Evolutionary conservation across 805 yeast genomes (phyloP).

Genomic region (Saccharomycopsis schoenii): DNA sequence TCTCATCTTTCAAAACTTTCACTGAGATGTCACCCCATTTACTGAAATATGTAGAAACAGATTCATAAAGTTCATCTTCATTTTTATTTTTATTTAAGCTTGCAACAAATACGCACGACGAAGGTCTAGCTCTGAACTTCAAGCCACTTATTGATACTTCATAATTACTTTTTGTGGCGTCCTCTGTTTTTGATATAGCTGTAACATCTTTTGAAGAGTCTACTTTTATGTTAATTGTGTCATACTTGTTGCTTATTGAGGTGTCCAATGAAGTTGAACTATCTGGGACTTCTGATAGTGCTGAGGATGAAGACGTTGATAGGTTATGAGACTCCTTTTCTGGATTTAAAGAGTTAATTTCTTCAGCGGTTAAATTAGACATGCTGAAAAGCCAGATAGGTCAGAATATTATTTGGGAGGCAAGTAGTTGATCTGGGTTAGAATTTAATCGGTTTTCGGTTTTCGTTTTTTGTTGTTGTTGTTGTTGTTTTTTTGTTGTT

Average conservation of each 20-base stretch:
- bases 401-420: too few species aligned
- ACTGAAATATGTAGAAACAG: constrained; percentile 59
- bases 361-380: neutral
- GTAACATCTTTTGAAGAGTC: neutral
- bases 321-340: neutral
- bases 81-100: constrained; percentile 54
- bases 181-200: neutral
- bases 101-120: constrained; percentile 88
- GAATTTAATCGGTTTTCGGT: neutral
- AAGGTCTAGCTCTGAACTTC: constrained; percentile 50
- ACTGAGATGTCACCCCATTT: constrained; percentile 68
- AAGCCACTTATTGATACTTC: constrained; percentile 7
- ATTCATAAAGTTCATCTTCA: constrained; percentile 62
- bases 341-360: neutral
- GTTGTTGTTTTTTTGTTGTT: too few species aligned
- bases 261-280: neutral
- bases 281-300: neutral
- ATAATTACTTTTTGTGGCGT: neutral
- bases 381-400: neutral
- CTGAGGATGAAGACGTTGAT: neutral
- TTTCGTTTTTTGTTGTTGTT: neutral
- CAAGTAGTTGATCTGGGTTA: neutral
- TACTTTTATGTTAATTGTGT: neutral
- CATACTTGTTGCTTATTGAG: neutral
- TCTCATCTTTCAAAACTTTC: constrained; percentile 73